Percentiles rank a stretch among this genome's conserved stretches.
Conservation (phyloP, 768 basidiomycete species). For the Termitomyces sp. region DNA sequence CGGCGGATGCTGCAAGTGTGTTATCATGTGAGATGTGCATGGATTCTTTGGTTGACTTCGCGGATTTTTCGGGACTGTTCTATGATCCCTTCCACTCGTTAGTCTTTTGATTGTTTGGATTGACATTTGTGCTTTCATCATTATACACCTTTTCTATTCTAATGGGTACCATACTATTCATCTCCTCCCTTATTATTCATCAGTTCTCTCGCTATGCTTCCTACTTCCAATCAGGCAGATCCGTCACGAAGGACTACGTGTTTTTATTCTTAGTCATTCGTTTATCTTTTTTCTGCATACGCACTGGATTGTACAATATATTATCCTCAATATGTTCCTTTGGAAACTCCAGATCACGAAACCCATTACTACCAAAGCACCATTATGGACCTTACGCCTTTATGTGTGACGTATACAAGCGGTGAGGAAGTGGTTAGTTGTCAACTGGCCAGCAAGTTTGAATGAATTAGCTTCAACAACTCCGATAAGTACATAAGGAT, state of each 20-base stretch:
- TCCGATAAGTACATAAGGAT: too few species aligned
- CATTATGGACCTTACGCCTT: constrained; percentile 13
- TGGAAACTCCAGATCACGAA: constrained; percentile 4
- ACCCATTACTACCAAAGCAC: constrained; percentile 10
- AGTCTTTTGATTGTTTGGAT: constrained; percentile 6
- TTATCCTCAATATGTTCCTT: constrained; percentile 6
- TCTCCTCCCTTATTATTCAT: constrained; percentile 1
- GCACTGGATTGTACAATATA: constrained; percentile 21
- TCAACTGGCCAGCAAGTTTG: too few species aligned
- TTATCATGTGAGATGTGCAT: constrained; percentile 65
- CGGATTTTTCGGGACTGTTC: neutral
- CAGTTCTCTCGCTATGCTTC: constrained; percentile 16
- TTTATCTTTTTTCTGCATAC: constrained; percentile 9
- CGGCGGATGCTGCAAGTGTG: constrained; percentile 77
- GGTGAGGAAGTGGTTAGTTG: too few species aligned
- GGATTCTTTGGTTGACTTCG: neutral
- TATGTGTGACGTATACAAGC: too few species aligned
- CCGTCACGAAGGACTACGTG: constrained; percentile 6
- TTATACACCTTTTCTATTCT: constrained; percentile 10
- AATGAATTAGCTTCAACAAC: too few species aligned
- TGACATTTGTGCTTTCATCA: constrained; percentile 12
- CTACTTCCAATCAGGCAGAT: neutral
- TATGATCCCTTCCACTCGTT: constrained; percentile 13
- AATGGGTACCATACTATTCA: constrained; percentile 10
- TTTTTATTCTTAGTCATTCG: constrained; percentile 7